A percentile compares a stretch with the other conserved stretches of the same genome.
These are phyloP conservation scores for Colletotrichum cordylinicola DNA, from an alignment of 2,329 filamentous ascomycete species.

Conservation along the genomic window DNA sequence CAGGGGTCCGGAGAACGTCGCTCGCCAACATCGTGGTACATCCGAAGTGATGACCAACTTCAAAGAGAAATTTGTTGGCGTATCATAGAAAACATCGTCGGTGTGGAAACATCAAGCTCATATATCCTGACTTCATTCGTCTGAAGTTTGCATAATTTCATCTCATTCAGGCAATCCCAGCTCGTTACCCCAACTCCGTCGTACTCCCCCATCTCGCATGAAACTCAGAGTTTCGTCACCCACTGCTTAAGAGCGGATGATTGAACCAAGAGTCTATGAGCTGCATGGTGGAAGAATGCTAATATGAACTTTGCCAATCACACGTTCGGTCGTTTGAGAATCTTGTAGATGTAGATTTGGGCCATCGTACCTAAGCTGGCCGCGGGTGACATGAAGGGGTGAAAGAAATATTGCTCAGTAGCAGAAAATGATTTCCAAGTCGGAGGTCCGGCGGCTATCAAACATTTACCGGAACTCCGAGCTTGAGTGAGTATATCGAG, in stretches of 20 bases:
- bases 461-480: no score
- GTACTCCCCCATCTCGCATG: neutral
- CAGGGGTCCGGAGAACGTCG: neutral
- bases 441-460: no score
- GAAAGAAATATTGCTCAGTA: no score
- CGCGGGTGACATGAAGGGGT: no score
- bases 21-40: neutral
- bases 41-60: neutral
- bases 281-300: neutral
- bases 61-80: neutral
- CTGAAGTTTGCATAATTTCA: neutral
- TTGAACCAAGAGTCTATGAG: neutral
- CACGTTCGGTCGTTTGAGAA: neutral
- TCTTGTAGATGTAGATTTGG: neutral
- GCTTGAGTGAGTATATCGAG: no score
- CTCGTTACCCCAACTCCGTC: neutral
- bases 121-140: neutral
- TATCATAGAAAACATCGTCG: accelerated
- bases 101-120: neutral
- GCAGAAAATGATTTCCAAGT: no score
- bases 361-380: no score
- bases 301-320: neutral
- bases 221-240: neutral
- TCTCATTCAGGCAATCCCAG: neutral
- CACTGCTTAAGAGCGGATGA: neutral